Evolutionary conservation across 23 red algal species (phyloP), one percentile per base, ranked within the genome.

Genomic region (Gracilaria caudata): DNA sequence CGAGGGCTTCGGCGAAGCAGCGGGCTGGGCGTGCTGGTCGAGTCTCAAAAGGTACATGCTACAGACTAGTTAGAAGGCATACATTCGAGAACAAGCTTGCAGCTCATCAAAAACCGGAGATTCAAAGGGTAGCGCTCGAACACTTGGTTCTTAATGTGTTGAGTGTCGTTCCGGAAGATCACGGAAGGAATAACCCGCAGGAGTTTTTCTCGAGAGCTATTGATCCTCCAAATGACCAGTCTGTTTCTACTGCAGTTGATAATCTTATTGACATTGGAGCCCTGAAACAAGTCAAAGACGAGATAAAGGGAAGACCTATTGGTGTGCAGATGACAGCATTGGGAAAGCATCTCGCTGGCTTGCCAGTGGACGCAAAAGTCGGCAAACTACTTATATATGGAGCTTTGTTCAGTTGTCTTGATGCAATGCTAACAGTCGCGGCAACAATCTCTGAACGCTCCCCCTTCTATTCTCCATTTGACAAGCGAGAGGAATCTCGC

Each of bases 1-100:
- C 97, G 46, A 80, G 80, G 35, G 97, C 97, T 49, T 82, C 91
- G 13, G 93, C 97, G 29, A 77, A 82, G 43, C 97, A 99, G 81
- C 76, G 97, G 23, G 92, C 97, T 3, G 97, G 97, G 19, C 93
- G 97, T 33, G 97, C 97, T 26, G 97, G 97, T 30, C 91, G 97
- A 1, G 88, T 92, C n/a, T 86, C 80, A 41, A 63, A 77, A 70
- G 97, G 97, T 11, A 72, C 73, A 55, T 95, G 92, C 23, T 95
- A 89, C 40, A 81, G 93, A 35, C 72, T 98, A 21, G 83, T 95
- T 26, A 76, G 76, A 71, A 78, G 78, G 71, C 46, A 53, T 37
- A 93, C 89, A 8, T 96, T 96, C 71, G 73, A 94, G 41, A 68
- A 82, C 68, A 53, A 56, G 19, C 49, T 95, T 35, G 64, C 55